These are phyloP conservation scores for Sporisorium graminicola DNA, from an alignment of 1,284 basidiomycete genomes.

Conservation along the genomic window DNA sequence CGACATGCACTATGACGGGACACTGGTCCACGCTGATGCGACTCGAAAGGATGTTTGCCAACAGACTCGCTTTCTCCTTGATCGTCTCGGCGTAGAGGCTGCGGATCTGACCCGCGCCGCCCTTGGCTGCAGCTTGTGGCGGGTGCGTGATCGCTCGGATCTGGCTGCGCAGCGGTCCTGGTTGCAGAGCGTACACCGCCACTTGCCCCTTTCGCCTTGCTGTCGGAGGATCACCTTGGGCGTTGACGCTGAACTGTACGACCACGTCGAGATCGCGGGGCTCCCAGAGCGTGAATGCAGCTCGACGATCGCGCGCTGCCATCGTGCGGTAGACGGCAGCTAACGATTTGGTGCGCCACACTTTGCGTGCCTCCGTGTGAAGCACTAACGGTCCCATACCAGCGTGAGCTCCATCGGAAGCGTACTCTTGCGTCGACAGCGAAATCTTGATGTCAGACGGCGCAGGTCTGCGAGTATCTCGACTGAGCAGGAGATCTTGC, in stretches of 20 bases:
- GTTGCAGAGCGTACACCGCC: conserved; percentile 41
- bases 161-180: conserved; percentile 36
- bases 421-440: background rate
- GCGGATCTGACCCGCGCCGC: conserved; percentile 18
- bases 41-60: conserved; percentile 38
- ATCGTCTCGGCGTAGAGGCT: conserved; percentile 62
- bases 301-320: conserved; percentile 3
- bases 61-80: conserved; percentile 39
- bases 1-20: conserved; percentile 13
- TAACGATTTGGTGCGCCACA: conserved; percentile 34
- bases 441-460: background rate
- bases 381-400: background rate
- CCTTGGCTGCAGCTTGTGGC: background rate
- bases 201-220: conserved; percentile 14
- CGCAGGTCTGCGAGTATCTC: conserved; percentile 10
- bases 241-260: conserved; percentile 22
- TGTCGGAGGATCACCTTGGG: background rate
- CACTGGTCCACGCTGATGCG: conserved; percentile 34
- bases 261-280: conserved; percentile 45
- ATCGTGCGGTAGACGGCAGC: conserved; percentile 29
- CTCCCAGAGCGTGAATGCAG: conserved; percentile 44
- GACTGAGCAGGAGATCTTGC: conserved; percentile 37
- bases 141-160: conserved; percentile 36
- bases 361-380: conserved; percentile 23
- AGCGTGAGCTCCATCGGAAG: too few relatives aligned